phyloP scores from a whole-genome alignment of 257 asterid species.

The Eustoma russellianum region DNA sequence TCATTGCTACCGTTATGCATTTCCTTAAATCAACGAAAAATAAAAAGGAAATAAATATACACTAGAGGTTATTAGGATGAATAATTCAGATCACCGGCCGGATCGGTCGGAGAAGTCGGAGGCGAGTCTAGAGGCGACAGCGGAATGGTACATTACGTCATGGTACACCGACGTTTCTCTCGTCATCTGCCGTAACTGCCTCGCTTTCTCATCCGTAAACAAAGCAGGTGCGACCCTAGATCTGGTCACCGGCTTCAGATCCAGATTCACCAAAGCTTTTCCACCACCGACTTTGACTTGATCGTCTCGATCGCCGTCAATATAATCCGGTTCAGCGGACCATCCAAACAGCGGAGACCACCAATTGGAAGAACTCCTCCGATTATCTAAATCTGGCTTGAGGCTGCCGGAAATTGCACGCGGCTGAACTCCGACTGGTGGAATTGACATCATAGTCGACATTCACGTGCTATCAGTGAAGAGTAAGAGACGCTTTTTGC shows the following conservation, averaged over 20 bases:
- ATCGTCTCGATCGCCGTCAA: constrained; percentile 7
- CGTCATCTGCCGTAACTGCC: constrained; percentile 55
- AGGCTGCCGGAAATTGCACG: constrained; percentile 8
- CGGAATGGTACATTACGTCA: constrained; percentile 77
- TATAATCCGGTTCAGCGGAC: constrained; percentile 60
- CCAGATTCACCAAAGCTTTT: constrained; percentile 14
- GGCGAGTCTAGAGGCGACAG: constrained; percentile 75
- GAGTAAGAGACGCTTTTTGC: neutral
- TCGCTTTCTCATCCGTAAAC: constrained; percentile 75
- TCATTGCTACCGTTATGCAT: too few relatives aligned
- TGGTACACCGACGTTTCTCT: constrained; percentile 51
- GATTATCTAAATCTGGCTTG: constrained; percentile 9
- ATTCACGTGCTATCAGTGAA: neutral
- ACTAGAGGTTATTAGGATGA: too few relatives aligned
- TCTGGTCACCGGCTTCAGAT: neutral
- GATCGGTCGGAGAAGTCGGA: constrained; percentile 28
- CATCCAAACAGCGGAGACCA: constrained; percentile 65
- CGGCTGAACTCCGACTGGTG: constrained; percentile 7
- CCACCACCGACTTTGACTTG: too few relatives aligned
- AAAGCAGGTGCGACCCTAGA: constrained; percentile 13
- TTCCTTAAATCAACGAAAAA: too few relatives aligned
- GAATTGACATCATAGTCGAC: constrained; percentile 17
- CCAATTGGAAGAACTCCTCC: constrained; percentile 32
- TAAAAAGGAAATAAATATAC: too few relatives aligned
- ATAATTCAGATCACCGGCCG: constrained; percentile 2